These are phyloP conservation scores for Chamaecyparis obtusa DNA, from an alignment of 75 land plant genomes.

Conservation along the genomic window DNA sequence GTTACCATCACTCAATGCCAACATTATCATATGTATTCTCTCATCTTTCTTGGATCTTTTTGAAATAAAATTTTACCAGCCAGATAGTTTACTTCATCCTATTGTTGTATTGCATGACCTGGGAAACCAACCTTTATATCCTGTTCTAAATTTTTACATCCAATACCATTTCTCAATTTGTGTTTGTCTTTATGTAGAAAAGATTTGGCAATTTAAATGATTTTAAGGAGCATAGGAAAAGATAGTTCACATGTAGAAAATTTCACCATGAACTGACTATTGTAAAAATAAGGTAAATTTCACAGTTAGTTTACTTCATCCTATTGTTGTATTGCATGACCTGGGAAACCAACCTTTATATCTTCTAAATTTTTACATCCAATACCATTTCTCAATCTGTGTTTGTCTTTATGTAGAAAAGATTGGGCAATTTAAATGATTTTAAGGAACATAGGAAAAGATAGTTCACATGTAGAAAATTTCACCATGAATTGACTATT, in stretches of 20 bases:
- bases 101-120: no score
- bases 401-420: neutral
- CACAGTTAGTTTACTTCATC: no score
- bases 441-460: neutral
- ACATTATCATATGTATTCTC: no score
- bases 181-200: neutral
- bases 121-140: neutral
- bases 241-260: neutral
- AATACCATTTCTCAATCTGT: neutral
- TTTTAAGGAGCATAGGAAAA: neutral
- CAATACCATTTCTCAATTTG: neutral
- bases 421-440: neutral
- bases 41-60: no score
- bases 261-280: neutral
- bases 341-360: neutral
- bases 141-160: neutral
- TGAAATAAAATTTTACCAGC: no score
- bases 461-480: neutral
- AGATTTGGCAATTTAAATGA: neutral
- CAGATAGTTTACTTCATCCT: no score
- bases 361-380: neutral
- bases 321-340: no score
- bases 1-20: no score
- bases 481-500: neutral
- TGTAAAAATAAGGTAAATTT: neutral